Conservation (phyloP, 345 rosid genomes). For the Heritiera littoralis region DNA sequence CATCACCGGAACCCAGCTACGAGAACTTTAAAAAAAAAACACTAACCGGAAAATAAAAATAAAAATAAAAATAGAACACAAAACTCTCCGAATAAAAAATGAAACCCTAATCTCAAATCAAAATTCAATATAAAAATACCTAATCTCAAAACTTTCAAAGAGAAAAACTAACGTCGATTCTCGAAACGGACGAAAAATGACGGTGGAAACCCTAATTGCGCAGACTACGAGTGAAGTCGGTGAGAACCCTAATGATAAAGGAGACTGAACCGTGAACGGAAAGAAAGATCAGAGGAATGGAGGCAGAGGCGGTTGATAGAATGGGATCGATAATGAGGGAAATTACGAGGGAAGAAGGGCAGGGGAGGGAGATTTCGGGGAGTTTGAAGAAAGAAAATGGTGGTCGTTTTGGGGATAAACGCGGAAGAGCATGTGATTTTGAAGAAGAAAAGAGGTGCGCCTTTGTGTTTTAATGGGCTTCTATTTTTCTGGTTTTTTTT, state of each 20-base stretch:
- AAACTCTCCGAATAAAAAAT: neutral
- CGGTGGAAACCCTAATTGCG: conserved; percentile 31
- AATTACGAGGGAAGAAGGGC: neutral
- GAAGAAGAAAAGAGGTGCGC: neutral
- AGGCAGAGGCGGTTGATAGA: neutral
- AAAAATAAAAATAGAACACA: neutral
- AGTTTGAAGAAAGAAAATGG: neutral
- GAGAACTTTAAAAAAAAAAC: conserved; percentile 21
- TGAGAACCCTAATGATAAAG: conserved; percentile 1
- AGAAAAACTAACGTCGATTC: neutral
- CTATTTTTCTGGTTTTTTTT: neutral
- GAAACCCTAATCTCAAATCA: conserved; percentile 16
- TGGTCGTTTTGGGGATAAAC: conserved; percentile 11
- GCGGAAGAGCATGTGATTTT: conserved; percentile 2
- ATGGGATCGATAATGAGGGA: conserved; percentile 14
- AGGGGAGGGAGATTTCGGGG: neutral
- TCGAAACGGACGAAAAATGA: neutral
- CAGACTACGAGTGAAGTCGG: neutral
- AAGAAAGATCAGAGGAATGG: conserved; percentile 1
- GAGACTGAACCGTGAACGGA: neutral
- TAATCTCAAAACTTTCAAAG: neutral
- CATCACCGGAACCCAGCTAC: conserved; percentile 41
- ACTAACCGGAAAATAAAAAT: conserved; percentile 15
- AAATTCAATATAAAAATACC: neutral
- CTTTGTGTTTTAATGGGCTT: conserved; percentile 2